A percentile compares a stretch with the other conserved stretches of the same genome.
These are phyloP conservation scores for Geranium rotundifolium DNA, from an alignment of 345 rosid genomes.

Conservation along the genomic window DNA sequence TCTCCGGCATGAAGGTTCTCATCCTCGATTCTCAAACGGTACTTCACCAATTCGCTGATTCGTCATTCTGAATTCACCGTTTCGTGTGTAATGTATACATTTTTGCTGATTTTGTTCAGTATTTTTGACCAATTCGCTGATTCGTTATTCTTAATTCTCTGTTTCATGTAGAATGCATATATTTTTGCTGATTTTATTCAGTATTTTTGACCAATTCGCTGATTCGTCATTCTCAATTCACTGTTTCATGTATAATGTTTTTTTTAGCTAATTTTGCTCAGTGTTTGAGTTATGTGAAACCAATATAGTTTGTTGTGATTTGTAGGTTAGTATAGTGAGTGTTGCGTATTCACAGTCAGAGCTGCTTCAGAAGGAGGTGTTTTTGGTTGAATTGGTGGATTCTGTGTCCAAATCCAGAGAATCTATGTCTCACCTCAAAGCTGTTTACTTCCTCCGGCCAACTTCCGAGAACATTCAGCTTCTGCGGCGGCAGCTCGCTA, in stretches of 20 bases:
- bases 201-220: too few species aligned
- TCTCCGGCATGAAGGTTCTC: constrained; percentile 99
- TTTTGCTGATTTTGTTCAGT: too few species aligned
- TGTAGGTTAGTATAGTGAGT: constrained; percentile 82
- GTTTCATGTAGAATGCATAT: too few species aligned
- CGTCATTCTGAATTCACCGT: too few species aligned
- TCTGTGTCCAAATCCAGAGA: constrained; percentile 73
- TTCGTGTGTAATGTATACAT: too few species aligned
- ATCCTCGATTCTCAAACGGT: constrained; percentile 97
- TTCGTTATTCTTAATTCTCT: too few species aligned
- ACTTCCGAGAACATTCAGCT: constrained; percentile 77
- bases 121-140: too few species aligned
- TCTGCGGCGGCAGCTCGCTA: constrained; percentile 65
- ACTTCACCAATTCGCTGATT: background rate
- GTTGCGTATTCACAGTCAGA: constrained; percentile 92
- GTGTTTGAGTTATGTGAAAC: background rate
- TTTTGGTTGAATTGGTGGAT: constrained; percentile 85
- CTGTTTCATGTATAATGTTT: too few species aligned
- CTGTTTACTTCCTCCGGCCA: constrained; percentile 82
- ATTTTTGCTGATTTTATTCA: too few species aligned
- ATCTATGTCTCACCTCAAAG: constrained; percentile 91
- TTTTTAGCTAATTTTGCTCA: background rate
- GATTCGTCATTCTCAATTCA: too few species aligned
- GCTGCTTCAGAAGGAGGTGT: constrained; percentile 89
- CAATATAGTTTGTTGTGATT: constrained; percentile 1